Evolutionary conservation across 345 rosid genomes (phyloP).

Genomic region (Syzygium aqueum): DNA sequence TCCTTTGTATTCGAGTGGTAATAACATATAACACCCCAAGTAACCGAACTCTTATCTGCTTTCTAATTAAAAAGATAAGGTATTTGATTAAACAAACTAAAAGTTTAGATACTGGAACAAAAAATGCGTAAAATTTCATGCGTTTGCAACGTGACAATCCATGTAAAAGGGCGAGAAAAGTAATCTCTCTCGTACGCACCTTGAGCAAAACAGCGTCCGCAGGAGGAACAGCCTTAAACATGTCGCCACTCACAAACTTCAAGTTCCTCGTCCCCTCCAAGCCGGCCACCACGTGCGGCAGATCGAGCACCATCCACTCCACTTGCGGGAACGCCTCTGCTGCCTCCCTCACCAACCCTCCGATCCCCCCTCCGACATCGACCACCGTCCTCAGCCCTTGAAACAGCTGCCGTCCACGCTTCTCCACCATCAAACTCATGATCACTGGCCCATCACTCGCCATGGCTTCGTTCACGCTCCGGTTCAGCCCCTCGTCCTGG

Average conservation of each 20-base stretch:
- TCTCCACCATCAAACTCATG: slow-evolving; percentile 1
- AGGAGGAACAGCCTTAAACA: slow-evolving; percentile 34
- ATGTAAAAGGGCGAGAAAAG: not conserved
- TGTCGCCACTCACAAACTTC: slow-evolving; percentile 25
- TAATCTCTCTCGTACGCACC: slow-evolving; percentile 2
- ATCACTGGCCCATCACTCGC: slow-evolving; percentile 21
- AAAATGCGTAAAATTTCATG: not conserved
- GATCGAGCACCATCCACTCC: slow-evolving; percentile 27
- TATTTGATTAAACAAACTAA: not conserved
- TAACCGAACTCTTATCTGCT: not conserved
- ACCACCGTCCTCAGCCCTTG: slow-evolving; percentile 21
- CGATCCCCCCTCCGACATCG: slow-evolving; percentile 39
- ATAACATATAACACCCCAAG: not conserved
- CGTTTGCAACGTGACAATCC: not conserved
- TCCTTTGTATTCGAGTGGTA: too few relatives aligned
- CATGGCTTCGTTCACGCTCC: slow-evolving; percentile 18
- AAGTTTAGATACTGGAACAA: not conserved
- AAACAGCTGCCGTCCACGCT: slow-evolving; percentile 11
- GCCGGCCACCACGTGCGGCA: slow-evolving; percentile 27
- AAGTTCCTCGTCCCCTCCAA: slow-evolving; percentile 9
- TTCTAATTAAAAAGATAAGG: not conserved
- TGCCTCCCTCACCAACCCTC: slow-evolving; percentile 19
- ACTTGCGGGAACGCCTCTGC: slow-evolving; percentile 19
- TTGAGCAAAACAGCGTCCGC: slow-evolving; percentile 30
- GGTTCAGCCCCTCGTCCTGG: slow-evolving; percentile 5